A percentile compares a stretch with the other conserved stretches of the same genome.
These are phyloP conservation scores for Boletus mariae DNA, from an alignment of 1,284 basidiomycete genomes.

Conservation along the genomic window DNA sequence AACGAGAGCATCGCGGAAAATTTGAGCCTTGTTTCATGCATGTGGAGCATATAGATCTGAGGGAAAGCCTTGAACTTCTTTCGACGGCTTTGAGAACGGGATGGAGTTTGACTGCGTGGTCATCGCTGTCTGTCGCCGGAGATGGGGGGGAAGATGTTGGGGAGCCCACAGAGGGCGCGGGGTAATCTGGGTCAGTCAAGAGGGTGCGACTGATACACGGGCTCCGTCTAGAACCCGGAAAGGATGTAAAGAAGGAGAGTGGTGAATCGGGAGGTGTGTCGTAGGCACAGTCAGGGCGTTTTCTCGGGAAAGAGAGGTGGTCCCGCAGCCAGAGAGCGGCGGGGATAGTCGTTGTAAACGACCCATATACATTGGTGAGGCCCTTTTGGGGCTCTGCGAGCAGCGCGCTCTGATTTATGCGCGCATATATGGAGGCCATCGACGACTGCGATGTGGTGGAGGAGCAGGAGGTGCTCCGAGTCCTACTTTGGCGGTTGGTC, in stretches of 20 bases:
- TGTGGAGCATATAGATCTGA: constrained; percentile 45
- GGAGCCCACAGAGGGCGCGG: not conserved
- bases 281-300: constrained; percentile 16
- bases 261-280: constrained; percentile 34
- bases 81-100: constrained; percentile 55
- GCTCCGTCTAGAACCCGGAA: constrained; percentile 19
- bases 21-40: constrained; percentile 57
- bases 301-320: constrained; percentile 15
- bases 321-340: constrained; percentile 26
- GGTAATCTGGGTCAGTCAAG: constrained; percentile 22
- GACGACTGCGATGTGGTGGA: constrained; percentile 31
- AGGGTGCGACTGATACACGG: constrained; percentile 39
- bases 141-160: constrained; percentile 23
- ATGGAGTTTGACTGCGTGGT: constrained; percentile 33
- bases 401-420: constrained; percentile 28
- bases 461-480: constrained; percentile 24
- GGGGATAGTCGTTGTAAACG: constrained; percentile 43
- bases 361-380: constrained; percentile 41
- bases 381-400: constrained; percentile 30
- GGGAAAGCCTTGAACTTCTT: constrained; percentile 50
- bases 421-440: constrained; percentile 30
- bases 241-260: constrained; percentile 18
- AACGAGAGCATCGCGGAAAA: constrained; percentile 63
- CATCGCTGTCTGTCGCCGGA: constrained; percentile 26
- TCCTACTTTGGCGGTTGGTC: constrained; percentile 11